Base-by-base conservation (phyloP, 2,329 filamentous ascomycete genomes). In the Rutstroemia sp. region DNA sequence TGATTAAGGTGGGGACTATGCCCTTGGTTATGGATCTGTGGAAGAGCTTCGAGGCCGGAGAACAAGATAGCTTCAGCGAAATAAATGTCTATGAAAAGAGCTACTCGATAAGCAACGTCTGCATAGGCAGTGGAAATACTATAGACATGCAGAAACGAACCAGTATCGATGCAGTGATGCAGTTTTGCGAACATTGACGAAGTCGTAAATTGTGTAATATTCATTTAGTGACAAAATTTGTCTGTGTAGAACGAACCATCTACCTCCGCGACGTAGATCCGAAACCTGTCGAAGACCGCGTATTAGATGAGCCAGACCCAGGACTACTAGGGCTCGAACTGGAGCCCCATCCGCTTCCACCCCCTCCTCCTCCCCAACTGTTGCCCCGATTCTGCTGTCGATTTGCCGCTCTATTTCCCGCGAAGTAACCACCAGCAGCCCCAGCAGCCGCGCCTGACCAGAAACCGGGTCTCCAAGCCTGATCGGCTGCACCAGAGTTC, bases 391-490 rank as follows among this genome's bases (percentile, higher is more conserved):
- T 58, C 34, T 57, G 56, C 39, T 46, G 58, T n/a, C 74, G 71
- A 5, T 70, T 71, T 0, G 82, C 82, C 5, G 84, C 83, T 57
- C 79, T 68, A 65, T 88, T 89, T 1, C 77, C 84, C 3, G 85
- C 87, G 1, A 87, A 85, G 66, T 89, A 89, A 1, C 77, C 84
- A 3, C 85, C 87, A 1, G 87, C 86, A 5, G 83, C 85, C 46
- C 87, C 88, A 16, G 80, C 79, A 0, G 80, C 77, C 9, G 67
- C n/a, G 81, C 72, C 19, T 17, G 75, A 80, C 87, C 87, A 91
- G 71, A 91, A 90, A 1, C 88, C 88, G 5, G 87, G 87, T 50
- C 78, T 77, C 86, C 86, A 90, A 1, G 76, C 75, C 59, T 80
- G 70, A 57, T 72, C 68, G 21, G 57, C 55, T 38, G 46, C 34